Evolutionary conservation across 805 yeast species (phyloP), one percentile per base, ranked within the genome.

Genomic region (Suhomyces canberraensis): DNA sequence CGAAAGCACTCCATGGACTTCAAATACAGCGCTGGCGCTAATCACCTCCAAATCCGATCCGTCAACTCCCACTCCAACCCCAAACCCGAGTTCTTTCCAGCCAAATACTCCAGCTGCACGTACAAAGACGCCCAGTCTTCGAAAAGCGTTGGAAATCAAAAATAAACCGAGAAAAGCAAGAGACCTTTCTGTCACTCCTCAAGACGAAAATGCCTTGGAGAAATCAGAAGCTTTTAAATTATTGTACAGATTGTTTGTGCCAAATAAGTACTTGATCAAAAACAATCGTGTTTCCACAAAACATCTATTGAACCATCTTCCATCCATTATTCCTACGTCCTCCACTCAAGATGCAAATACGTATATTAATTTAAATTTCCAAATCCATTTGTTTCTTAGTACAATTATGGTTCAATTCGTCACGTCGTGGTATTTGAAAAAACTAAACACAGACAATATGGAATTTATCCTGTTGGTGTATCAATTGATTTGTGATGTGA

Each of bases 301-400:
- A 24, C 60, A 61, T 30, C 42, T 67, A 11, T 42, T 50, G 16
- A 46, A 40, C 20, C 50, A 57, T 38, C 46, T 66, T 9, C 71
- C 71, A 4, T 33, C 31, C 4, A 37, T 66, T 5, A 51, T 62
- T 7, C 51, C 55, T 4, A 32, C 37, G 22, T 34, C 31, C 15
- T 34, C 46, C 4, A 35, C 46, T 8, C 33, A 42, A 11, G 46
- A 46, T 18, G 29, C 31, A 15, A 25, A 40, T 16, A 32, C 22
- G 29, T 32, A 32, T 14, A 16, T 32, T 18, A 46, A 48, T 13
- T 45, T 65, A 28, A 65, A 65, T 33, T 52, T 65, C 33, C 60
- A 63, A 35, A 38, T 67, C 11, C 72, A 68, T 42, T 44, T 66
- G 37, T 61, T 68, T 36, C 41, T 66, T n/a, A 54, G 64, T 24